These are phyloP conservation scores for Extremus antarcticus DNA, from an alignment of 495 filamentous ascomycete genomes.

Conservation along the genomic window DNA sequence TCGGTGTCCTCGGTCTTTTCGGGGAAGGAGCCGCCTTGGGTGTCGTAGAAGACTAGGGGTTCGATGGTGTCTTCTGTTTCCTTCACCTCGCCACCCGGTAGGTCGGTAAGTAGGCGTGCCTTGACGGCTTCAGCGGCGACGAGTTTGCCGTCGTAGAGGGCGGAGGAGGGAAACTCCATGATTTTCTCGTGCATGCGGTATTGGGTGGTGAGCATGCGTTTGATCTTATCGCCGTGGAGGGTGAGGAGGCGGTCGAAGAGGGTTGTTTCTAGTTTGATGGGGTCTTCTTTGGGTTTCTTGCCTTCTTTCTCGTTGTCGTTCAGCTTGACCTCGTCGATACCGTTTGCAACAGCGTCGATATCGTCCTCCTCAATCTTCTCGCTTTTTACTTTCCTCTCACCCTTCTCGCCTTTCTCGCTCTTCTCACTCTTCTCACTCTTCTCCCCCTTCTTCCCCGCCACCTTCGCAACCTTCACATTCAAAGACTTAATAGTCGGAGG, in stretches of 20 bases:
- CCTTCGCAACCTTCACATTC: conserved; percentile 39
- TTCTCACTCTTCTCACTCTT: conserved; percentile 14
- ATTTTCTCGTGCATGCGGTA: conserved; percentile 97
- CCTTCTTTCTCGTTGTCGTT: no score
- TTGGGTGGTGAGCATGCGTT: conserved; percentile 92
- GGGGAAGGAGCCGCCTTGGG: conserved; percentile 79
- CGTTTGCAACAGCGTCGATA: neutral
- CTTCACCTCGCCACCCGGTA: conserved; percentile 48
- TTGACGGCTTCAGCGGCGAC: conserved; percentile 70
- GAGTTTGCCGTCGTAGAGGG: conserved; percentile 73
- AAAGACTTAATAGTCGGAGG: conserved; percentile 87
- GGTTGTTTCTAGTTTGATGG: conserved; percentile 64
- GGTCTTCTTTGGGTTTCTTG: conserved; percentile 21
- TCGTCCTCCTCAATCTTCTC: no score
- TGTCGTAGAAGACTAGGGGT: conserved; percentile 89
- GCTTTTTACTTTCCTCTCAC: no score
- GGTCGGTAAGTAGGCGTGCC: conserved; percentile 57
- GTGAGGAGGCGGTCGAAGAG: conserved; percentile 81
- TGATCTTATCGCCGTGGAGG: conserved; percentile 73
- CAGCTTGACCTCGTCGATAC: no score
- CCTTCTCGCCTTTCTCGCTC: conserved; percentile 1
- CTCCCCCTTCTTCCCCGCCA: neutral
- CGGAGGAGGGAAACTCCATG: conserved; percentile 84
- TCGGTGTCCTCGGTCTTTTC: conserved; percentile 42
- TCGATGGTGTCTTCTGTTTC: conserved; percentile 81